Conservation (phyloP, 139 green algal species). For the Yamagishiella unicocca region DNA sequence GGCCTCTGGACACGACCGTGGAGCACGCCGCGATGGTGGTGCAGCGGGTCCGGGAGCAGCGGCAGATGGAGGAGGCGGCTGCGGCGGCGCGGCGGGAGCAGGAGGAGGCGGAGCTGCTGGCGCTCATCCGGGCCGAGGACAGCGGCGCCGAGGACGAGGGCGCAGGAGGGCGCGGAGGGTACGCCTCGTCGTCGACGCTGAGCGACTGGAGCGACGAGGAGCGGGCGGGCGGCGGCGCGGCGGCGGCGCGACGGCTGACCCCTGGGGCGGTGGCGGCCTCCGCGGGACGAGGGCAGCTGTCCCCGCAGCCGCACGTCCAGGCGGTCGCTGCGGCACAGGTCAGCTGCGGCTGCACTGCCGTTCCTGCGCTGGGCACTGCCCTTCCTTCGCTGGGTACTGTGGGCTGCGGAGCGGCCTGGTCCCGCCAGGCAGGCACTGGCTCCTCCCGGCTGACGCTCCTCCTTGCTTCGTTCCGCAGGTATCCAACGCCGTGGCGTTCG, state of each 20-base stretch:
- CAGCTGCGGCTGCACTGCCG: too few relatives aligned
- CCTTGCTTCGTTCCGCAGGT: too few relatives aligned
- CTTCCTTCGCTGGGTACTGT: too few relatives aligned
- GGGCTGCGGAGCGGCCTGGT: too few relatives aligned
- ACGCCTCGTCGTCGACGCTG: not conserved
- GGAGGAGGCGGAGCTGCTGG: not conserved
- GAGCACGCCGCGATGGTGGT: not conserved
- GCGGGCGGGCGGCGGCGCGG: not conserved
- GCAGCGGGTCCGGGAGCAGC: not conserved
- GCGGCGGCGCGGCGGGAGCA: not conserved
- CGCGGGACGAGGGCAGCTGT: not conserved
- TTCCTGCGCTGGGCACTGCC: too few relatives aligned
- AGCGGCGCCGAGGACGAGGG: not conserved
- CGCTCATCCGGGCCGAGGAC: not conserved
- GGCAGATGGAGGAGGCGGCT: not conserved
- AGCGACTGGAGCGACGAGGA: slow-evolving; percentile 34
- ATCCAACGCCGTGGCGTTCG: too few relatives aligned
- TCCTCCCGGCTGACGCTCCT: too few relatives aligned
- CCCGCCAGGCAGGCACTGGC: too few relatives aligned
- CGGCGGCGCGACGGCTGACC: not conserved
- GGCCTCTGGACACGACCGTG: slow-evolving; percentile 8
- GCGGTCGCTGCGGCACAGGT: too few relatives aligned
- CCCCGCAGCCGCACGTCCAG: too few relatives aligned
- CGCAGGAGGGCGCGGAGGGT: not conserved
- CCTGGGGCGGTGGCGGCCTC: not conserved